Conservation (phyloP, 2,329 filamentous ascomycete genomes). For the Dactylellina leptospora region DNA sequence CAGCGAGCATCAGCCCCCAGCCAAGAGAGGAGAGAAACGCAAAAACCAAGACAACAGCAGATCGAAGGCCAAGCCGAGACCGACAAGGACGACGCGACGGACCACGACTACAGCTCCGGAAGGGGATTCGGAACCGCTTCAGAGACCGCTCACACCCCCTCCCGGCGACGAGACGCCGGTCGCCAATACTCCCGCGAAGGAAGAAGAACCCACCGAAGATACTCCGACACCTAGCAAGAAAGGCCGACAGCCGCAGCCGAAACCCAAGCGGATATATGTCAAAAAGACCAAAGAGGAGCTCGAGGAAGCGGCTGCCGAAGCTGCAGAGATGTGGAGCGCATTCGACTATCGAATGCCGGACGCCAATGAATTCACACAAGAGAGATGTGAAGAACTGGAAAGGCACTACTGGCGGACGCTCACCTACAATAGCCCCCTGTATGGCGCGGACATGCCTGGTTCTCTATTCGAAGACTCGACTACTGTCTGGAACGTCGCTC, state of each 20-base stretch:
- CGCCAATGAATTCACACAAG: conserved; percentile 84
- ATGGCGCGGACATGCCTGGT: conserved; percentile 95
- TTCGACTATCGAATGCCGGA: conserved; percentile 89
- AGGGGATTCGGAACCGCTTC: conserved; percentile 56
- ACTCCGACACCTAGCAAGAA: conserved; percentile 17
- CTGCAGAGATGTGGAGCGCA: conserved; percentile 74
- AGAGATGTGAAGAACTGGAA: conserved; percentile 93
- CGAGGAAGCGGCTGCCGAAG: conserved; percentile 46
- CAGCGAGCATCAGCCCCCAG: conserved; percentile 93
- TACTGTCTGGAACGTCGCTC: conserved; percentile 90
- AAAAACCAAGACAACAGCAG: conserved; percentile 61
- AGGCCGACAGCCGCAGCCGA: conserved; percentile 50
- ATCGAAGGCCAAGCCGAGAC: conserved; percentile 49
- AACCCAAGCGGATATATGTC: conserved; percentile 54
- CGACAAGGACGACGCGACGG: conserved; percentile 56
- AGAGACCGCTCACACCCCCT: conserved; percentile 64
- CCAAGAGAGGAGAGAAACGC: conserved; percentile 82
- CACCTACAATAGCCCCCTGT: conserved; percentile 92
- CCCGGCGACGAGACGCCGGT: conserved; percentile 60
- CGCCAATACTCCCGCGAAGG: conserved; percentile 55
- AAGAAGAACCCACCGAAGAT: conserved; percentile 22
- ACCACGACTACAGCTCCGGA: conserved; percentile 60
- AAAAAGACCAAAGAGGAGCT: conserved; percentile 55
- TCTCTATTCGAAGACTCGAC: conserved; percentile 89
- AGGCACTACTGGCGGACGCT: conserved; percentile 96